A percentile compares a stretch with the other conserved stretches of the same genome.
Evolutionary conservation across 2,329 filamentous ascomycete species (phyloP).

Genomic region (Cladophialophora psammophila): DNA sequence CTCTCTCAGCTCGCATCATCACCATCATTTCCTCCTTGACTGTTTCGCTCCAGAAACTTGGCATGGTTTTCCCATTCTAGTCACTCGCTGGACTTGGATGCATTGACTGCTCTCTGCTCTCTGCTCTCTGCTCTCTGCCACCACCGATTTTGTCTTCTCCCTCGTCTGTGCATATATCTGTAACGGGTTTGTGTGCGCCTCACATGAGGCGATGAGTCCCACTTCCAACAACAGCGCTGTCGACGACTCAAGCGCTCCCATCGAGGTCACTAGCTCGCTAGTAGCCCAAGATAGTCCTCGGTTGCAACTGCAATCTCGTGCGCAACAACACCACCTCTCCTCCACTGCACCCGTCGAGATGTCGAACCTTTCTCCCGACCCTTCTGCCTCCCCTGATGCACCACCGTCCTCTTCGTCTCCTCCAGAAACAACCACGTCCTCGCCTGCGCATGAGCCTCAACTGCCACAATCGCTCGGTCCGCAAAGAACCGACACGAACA

Average conservation of each 20-base stretch:
- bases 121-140: background rate
- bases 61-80: constrained; percentile 7
- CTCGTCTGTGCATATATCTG: background rate
- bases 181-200: background rate
- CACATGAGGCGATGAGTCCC: background rate
- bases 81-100: constrained; percentile 17
- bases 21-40: constrained; percentile 9
- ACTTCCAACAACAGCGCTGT: background rate
- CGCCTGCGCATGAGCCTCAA: constrained; percentile 14
- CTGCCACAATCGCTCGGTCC: constrained; percentile 25
- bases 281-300: constrained; percentile 33
- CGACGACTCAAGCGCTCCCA: background rate
- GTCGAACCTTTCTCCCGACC: constrained; percentile 33
- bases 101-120: constrained; percentile 1
- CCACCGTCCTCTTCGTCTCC: constrained; percentile 18
- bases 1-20: constrained; percentile 9
- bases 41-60: constrained; percentile 24
- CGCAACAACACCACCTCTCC: constrained; percentile 26
- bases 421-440: constrained; percentile 23
- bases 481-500: constrained; percentile 38
- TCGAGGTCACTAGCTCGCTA: background rate
- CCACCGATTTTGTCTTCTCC: background rate
- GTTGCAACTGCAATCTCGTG: constrained; percentile 22
- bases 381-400: constrained; percentile 15
- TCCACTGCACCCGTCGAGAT: constrained; percentile 37